These are phyloP conservation scores for Blastocystis hominis DNA, from an alignment of 352 stramenopile genomes.

Conservation along the genomic window DNA sequence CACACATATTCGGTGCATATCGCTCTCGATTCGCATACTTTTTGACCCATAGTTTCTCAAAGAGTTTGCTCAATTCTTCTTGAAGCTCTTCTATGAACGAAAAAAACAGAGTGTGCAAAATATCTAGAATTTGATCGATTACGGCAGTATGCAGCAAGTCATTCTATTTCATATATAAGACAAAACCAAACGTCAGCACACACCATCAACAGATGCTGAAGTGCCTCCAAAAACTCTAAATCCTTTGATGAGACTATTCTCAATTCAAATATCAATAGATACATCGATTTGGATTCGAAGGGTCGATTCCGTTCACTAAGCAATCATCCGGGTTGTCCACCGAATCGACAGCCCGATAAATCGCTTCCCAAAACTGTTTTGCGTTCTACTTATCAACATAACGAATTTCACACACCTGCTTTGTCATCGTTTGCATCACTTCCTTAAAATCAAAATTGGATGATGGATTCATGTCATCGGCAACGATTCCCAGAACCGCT, in stretches of 20 bases:
- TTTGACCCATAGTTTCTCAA: constrained; percentile 15
- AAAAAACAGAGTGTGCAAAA: constrained; percentile 12
- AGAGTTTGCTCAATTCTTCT: neutral
- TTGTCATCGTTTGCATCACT: constrained; percentile 29
- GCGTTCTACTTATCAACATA: neutral
- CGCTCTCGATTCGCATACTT: neutral
- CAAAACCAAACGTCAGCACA: neutral
- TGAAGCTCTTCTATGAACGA: constrained; percentile 19
- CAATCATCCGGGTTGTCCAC: neutral
- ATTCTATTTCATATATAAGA: constrained; percentile 6
- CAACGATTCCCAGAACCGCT: constrained; percentile 8
- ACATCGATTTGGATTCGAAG: neutral
- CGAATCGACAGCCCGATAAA: neutral
- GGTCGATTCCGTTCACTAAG: neutral
- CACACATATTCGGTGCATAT: constrained; percentile 32
- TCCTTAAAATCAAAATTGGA: constrained; percentile 20
- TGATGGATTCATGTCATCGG: constrained; percentile 30
- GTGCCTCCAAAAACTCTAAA: constrained; percentile 26
- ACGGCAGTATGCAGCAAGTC: neutral
- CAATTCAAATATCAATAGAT: neutral
- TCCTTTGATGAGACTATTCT: constrained; percentile 8
- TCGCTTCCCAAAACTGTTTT: constrained; percentile 17
- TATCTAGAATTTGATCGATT: neutral
- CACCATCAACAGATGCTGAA: neutral
- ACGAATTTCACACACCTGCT: neutral